phyloP scores from a whole-genome alignment of 148 eudicot species.

The Vaccinium myrtillus region DNA sequence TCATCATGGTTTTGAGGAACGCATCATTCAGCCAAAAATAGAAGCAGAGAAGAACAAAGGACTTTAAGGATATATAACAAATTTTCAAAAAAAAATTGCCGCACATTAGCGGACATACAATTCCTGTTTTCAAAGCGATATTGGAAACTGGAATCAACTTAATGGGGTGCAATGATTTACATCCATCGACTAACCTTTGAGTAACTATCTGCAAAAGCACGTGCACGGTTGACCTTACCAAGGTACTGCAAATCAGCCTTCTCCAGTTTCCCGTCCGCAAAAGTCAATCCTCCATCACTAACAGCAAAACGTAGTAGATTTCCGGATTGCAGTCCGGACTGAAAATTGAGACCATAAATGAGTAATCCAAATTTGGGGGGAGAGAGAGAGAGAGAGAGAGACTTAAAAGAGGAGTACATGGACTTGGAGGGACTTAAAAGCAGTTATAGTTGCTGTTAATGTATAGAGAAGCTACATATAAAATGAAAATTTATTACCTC shows the following conservation, averaged over 20 bases:
- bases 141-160: not conserved
- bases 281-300: constrained; percentile 65
- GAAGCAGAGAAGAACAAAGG: not conserved
- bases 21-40: not conserved
- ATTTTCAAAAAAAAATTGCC: not conserved
- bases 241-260: constrained; percentile 70
- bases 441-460: too few relatives aligned
- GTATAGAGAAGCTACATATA: not conserved
- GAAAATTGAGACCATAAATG: not conserved
- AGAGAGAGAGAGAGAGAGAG: not conserved
- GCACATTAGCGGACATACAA: not conserved
- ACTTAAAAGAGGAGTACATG: too few relatives aligned
- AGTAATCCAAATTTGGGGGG: not conserved
- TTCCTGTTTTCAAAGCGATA: not conserved
- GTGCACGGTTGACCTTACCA: constrained; percentile 77
- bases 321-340: not conserved
- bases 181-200: constrained; percentile 63
- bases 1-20: not conserved
- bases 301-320: constrained; percentile 73
- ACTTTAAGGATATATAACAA: not conserved
- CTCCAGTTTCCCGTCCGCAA: constrained; percentile 77
- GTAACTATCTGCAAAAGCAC: constrained; percentile 93
- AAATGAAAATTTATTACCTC: not conserved
- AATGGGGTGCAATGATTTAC: not conserved
- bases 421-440: not conserved